These are phyloP conservation scores for Monilinia vaccinii-corymbosi DNA, from an alignment of 2,329 filamentous ascomycete genomes.

Conservation along the genomic window DNA sequence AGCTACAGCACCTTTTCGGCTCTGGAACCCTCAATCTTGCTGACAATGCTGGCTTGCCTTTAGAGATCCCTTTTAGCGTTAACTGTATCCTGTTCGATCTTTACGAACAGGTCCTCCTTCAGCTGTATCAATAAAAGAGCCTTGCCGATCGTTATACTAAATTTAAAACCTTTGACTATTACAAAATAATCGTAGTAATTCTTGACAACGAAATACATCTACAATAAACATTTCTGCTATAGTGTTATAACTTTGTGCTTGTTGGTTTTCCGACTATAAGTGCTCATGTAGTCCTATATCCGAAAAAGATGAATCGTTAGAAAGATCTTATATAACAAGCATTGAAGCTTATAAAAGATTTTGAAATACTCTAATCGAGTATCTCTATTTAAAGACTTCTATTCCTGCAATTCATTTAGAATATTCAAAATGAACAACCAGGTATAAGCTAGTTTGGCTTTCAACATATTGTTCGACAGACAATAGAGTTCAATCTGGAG, in stretches of 20 bases:
- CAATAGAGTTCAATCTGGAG: background rate
- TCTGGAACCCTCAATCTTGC: constrained; percentile 9
- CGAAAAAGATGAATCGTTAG: background rate
- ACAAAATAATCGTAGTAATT: background rate
- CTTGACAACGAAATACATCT: background rate
- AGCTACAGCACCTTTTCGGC: constrained; percentile 11
- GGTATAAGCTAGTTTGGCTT: background rate
- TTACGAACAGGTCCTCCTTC: constrained; percentile 11
- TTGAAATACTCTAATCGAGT: background rate
- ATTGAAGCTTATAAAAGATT: background rate
- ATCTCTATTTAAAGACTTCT: background rate
- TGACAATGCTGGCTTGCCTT: constrained; percentile 8
- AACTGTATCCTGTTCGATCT: constrained; percentile 10
- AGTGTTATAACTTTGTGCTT: background rate
- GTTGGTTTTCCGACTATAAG: background rate
- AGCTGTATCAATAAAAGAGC: background rate
- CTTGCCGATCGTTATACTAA: background rate
- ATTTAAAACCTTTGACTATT: background rate
- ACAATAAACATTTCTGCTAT: background rate
- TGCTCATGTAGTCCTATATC: background rate
- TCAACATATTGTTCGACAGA: background rate
- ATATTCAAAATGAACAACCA: background rate
- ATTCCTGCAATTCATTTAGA: background rate
- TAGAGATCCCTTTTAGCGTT: no score
- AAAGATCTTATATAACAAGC: background rate